Base-by-base conservation (phyloP, 768 basidiomycete species). In the Calocybe indica region DNA sequence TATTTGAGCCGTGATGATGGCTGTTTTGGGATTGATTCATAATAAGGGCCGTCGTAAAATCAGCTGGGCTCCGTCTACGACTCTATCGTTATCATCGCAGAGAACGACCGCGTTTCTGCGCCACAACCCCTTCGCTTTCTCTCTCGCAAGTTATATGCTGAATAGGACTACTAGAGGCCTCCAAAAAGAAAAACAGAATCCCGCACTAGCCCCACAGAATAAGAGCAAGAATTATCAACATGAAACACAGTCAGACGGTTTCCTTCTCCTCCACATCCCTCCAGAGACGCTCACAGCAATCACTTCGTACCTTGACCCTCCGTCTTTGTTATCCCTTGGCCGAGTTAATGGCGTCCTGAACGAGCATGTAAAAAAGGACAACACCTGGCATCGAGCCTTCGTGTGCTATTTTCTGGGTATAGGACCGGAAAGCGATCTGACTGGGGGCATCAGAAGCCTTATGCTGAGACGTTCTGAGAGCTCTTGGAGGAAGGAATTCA, bases 341-440 rank as follows among this genome's bases (percentile, higher is more conserved):
- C 59, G 65, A 54, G 79, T 82, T 50, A 75, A 73, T 64, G 67
- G 61, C 40, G 59, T 57, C 49, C 71, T 89, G 47, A 70, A 74
- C 59, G 68, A 74, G 52, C 88, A 89, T 73, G 67, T 89, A 73
- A 75, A 75, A 46, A 75, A 87, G 56, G 89, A 92, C 50, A 82
- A 79, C 57, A 90, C 86, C 33, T 92, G 89, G 89, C 73, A 77
- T 43, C 70, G 79, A 14, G 89, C 90, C 29, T 88, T 88, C 62
- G 67, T 81, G 51, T 76, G 71, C 45, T 82, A 83, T 60, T 82
- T 80, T 58, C 61, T 89, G 38, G 80, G 78, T 42, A 75, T 89
- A 45, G 64, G 72, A 7, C 88, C 87, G 12, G 85, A 90, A 63
- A 64, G 64, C 46, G 76, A 80, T 50, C 62, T 84, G 31, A 58